Conservation (phyloP, 495 filamentous ascomycete genomes). For the Extremus antarcticus region DNA sequence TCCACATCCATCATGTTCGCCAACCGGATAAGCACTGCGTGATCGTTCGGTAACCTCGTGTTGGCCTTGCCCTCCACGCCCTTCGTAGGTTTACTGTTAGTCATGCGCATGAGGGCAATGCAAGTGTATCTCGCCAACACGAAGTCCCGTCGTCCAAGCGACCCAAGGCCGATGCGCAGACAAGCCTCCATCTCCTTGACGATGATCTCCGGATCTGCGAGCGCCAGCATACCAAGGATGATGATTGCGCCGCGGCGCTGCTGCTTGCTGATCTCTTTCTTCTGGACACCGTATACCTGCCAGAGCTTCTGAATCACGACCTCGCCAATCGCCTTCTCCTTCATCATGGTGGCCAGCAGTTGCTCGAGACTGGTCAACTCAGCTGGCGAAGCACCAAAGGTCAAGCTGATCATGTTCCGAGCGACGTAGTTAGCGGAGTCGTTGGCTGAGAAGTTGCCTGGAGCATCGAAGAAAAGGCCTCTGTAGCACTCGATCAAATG, state of each 20-base stretch:
- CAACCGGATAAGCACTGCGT: slow-evolving; percentile 69
- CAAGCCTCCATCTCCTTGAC: slow-evolving; percentile 89
- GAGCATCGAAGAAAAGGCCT: slow-evolving; percentile 88
- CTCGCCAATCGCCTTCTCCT: slow-evolving; percentile 73
- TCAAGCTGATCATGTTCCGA: slow-evolving; percentile 96
- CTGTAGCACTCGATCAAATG: slow-evolving; percentile 97
- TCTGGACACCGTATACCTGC: slow-evolving; percentile 93
- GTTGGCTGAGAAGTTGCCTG: slow-evolving; percentile 72
- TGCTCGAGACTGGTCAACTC: slow-evolving; percentile 94
- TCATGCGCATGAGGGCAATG: slow-evolving; percentile 80
- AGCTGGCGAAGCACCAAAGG: slow-evolving; percentile 85
- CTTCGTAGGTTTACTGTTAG: slow-evolving; percentile 46
- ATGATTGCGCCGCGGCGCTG: slow-evolving; percentile 91
- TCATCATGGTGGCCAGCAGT: slow-evolving; percentile 94
- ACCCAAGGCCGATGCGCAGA: slow-evolving; percentile 78
- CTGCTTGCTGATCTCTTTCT: slow-evolving; percentile 82
- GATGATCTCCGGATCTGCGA: slow-evolving; percentile 83
- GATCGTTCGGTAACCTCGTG: slow-evolving; percentile 80
- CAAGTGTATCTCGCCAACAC: slow-evolving; percentile 90
- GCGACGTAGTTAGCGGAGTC: slow-evolving; percentile 94
- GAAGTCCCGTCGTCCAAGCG: slow-evolving; percentile 67
- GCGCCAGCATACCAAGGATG: slow-evolving; percentile 91
- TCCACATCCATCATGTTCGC: slow-evolving; percentile 74
- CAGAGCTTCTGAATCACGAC: slow-evolving; percentile 84
- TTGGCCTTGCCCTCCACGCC: slow-evolving; percentile 46